Percentiles rank a stretch among this genome's conserved stretches.
Conservation (phyloP, 1,139 yeast genomes). For the Trichomonascaceae sp. region DNA sequence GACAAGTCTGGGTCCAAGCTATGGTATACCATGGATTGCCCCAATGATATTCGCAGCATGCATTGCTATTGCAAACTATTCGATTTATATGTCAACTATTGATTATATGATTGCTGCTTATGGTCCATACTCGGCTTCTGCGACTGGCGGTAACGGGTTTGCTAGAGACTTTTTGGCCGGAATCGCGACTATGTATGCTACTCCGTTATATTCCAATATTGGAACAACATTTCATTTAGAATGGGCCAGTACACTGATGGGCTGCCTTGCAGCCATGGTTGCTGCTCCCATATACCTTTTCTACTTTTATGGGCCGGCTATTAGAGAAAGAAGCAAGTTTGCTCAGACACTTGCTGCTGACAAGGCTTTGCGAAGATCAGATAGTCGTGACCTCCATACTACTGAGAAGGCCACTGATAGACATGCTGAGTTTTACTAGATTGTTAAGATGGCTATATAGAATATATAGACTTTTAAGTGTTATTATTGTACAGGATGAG, state of each 20-base stretch:
- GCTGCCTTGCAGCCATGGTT: constrained; percentile 36
- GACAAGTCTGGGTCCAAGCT: constrained; percentile 45
- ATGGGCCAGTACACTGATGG: constrained; percentile 37
- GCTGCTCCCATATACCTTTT: constrained; percentile 31
- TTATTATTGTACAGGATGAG: not conserved
- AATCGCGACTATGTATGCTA: constrained; percentile 35
- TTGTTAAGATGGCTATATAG: not conserved
- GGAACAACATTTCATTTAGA: constrained; percentile 30
- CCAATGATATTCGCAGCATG: constrained; percentile 49
- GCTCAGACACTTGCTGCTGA: constrained; percentile 18
- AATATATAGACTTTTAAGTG: not conserved
- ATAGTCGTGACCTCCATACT: not conserved
- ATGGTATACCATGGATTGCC: constrained; percentile 45
- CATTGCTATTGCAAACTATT: constrained; percentile 50
- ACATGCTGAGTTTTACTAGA: not conserved
- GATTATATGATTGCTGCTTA: constrained; percentile 57
- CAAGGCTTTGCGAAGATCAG: not conserved
- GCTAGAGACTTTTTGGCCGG: constrained; percentile 40
- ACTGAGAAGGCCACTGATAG: not conserved
- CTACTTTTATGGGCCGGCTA: constrained; percentile 44
- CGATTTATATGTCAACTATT: constrained; percentile 45
- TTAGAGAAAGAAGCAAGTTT: constrained; percentile 43
- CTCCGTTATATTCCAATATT: constrained; percentile 33
- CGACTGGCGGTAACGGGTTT: constrained; percentile 40
- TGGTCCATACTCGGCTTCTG: constrained; percentile 53